These are phyloP conservation scores for Pleurotus salmoneostramineus DNA, from an alignment of 768 basidiomycete species.

Conservation along the genomic window DNA sequence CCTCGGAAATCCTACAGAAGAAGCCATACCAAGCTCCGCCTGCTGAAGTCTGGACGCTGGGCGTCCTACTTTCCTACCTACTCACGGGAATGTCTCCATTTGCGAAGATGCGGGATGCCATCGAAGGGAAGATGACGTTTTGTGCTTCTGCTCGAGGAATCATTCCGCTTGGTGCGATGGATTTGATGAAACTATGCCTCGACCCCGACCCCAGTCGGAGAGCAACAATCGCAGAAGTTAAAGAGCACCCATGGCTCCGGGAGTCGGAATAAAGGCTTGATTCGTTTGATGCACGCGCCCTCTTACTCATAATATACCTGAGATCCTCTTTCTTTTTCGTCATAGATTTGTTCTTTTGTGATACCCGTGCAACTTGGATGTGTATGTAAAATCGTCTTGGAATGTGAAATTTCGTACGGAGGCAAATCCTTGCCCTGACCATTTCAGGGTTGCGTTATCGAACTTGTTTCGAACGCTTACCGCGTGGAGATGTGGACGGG, in stretches of 20 bases:
- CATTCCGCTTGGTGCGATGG: conserved; percentile 46
- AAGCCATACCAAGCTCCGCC: conserved; percentile 89
- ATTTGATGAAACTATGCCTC: conserved; percentile 74
- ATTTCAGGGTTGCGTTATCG: too few relatives aligned
- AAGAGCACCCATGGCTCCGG: conserved; percentile 78
- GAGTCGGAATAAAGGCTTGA: background rate
- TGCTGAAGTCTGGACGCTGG: conserved; percentile 95
- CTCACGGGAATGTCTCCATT: conserved; percentile 93
- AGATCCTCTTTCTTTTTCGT: background rate
- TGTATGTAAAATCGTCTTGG: background rate
- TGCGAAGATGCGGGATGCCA: conserved; percentile 79
- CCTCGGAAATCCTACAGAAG: conserved; percentile 89
- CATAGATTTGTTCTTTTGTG: background rate
- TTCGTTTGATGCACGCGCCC: background rate
- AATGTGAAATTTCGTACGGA: too few relatives aligned
- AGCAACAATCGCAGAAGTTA: conserved; percentile 79
- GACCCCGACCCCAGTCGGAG: conserved; percentile 79
- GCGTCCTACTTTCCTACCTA: conserved; percentile 91
- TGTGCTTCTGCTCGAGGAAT: conserved; percentile 31
- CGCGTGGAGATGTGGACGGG: too few relatives aligned
- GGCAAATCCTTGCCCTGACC: too few relatives aligned
- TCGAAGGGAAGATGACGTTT: conserved; percentile 59
- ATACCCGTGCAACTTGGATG: conserved; percentile 2
- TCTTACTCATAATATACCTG: background rate
- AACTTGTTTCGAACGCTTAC: too few relatives aligned